Base-by-base conservation (phyloP, 2,329 filamentous ascomycete species). In the Alternaria tenuissima region DNA sequence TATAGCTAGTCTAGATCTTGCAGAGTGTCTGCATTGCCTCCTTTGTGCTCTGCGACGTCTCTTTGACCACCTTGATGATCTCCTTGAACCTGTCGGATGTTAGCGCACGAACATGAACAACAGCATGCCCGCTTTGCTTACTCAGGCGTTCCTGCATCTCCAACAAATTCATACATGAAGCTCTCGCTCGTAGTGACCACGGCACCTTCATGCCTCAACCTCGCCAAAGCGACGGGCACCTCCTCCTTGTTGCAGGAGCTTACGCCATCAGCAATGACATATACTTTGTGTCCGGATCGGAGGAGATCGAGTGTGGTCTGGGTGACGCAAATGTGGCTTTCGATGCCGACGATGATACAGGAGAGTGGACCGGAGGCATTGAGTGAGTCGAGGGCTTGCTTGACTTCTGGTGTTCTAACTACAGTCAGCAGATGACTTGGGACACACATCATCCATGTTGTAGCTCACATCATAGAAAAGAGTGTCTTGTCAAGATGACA, bases 251-350 rank as follows among this genome's bases (percentile, higher is more conserved):
- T 96, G 77, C 91, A 93, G 80, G 91, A 94, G 74, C 91, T 94
- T 42, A 98, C 94, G 32, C 88, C 94, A 78, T 98, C 94, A 53
- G 93, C 92, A 32, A 97, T 83, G 39, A 98, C 83, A 78, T 96
- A 97, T 7, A 97, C 94, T 54, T 84, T 83, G 78, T 97, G 92
- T 1, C 93, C 93, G 1, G 85, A 84, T 22, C 83, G 82, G 43
- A 95, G 81, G 49, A 96, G 81, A 81, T 97, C 94, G 42, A 97
- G 84, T 16, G 75, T 67, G 3, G 94, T 97, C 84, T 98, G 94
- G 62, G 92, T 94, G 30, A 98, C 89, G 83, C 94, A 98, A 76
- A 98, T 95, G 80, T 98, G 94, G 41, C 88, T 87, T 81, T 98
- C 94, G 75, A 98, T 97, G 38, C 94, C 94, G 16, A 97, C 90